Base-by-base conservation (phyloP, 2,329 filamentous ascomycete species). In the Coniochaeta ligniaria region DNA sequence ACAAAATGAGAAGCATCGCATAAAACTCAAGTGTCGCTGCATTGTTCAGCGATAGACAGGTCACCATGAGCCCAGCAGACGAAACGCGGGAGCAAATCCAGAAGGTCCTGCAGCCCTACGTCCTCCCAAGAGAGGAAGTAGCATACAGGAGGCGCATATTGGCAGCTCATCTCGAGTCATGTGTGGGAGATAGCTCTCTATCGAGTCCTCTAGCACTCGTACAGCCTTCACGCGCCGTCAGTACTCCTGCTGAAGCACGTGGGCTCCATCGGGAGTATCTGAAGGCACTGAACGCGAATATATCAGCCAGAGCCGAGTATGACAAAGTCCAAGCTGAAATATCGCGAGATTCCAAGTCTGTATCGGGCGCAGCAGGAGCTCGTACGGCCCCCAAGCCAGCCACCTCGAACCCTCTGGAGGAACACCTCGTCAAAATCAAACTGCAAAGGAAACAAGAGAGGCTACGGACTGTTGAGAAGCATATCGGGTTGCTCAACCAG, bases 41-140 rank as follows among this genome's bases (percentile, higher is more conserved):
- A 6, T 6, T n/a, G 24, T 22, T 16, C 47, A 52, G 11, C 6
- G 31, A 14, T 6, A 17, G 6, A 28, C 4, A 52, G 3, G 20
- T 33, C 59, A 66, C 26, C 12, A 71, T 70, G 66, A 67, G 65
- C 16, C 64, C 69, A 63, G 59, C 74, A 33, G 61, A 73, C 22
- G 74, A 78, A 17, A 67, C 69, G 14, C 60, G 78, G 16, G 67
- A 74, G 56, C 71, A 71, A 36, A 70, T 82, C 36, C 75, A 79
- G 60, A 71, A 73, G 45, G 73, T 71, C 20, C 75, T 88, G 24
- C 73, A 76, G 36, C 79, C 81, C 5, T 85, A 79, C 62, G 75
- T 87, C 60, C 83, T 82, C 58, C 78, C 81, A 31, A 78, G 83
- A 28, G 83, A 86, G 61, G 82, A 88, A 65, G 77, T 80, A 57